These are phyloP conservation scores for Parascedosporium putredinis DNA, from an alignment of 2,329 filamentous ascomycete genomes.

Conservation along the genomic window DNA sequence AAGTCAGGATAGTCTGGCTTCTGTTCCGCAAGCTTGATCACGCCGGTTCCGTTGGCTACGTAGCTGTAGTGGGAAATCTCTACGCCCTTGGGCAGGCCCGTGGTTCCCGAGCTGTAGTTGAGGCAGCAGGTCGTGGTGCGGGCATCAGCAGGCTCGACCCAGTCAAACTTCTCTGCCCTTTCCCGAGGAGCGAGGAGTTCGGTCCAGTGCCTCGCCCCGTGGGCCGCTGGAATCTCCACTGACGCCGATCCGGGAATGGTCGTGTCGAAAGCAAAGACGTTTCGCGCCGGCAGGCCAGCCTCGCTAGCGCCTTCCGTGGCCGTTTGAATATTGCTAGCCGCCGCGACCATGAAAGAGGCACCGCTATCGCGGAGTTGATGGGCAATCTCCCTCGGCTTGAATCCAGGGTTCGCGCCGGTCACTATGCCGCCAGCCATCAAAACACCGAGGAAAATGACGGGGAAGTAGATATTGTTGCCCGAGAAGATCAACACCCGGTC, in stretches of 20 bases:
- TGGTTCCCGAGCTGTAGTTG: constrained; percentile 73
- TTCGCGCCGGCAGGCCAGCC: constrained; percentile 41
- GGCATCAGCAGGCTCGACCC: constrained; percentile 45
- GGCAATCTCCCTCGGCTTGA: constrained; percentile 57
- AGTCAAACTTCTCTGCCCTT: constrained; percentile 48
- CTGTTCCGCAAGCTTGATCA: constrained; percentile 34
- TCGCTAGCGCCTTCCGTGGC: constrained; percentile 55
- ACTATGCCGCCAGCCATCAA: constrained; percentile 73
- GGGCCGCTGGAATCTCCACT: constrained; percentile 11
- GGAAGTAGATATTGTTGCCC: constrained; percentile 64
- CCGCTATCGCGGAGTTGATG: constrained; percentile 66
- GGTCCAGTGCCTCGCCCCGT: constrained; percentile 52
- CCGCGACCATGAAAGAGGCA: constrained; percentile 56
- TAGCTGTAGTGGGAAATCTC: constrained; percentile 71
- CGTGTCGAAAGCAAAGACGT: constrained; percentile 57
- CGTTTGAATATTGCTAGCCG: constrained; percentile 46
- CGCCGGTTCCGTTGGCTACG: constrained; percentile 57
- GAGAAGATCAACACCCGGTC: constrained; percentile 67
- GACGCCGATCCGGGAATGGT: constrained; percentile 25
- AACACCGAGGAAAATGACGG: constrained; percentile 58
- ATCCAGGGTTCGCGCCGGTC: constrained; percentile 63
- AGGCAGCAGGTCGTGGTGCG: constrained; percentile 51
- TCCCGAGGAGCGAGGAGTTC: constrained; percentile 41
- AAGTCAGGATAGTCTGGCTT: constrained; percentile 37
- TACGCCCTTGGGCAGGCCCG: constrained; percentile 75